Percentiles rank a stretch among this genome's conserved stretches.
These are phyloP conservation scores for Trichosporon coremiiforme DNA, from an alignment of 1,284 basidiomycete species.

Conservation along the genomic window DNA sequence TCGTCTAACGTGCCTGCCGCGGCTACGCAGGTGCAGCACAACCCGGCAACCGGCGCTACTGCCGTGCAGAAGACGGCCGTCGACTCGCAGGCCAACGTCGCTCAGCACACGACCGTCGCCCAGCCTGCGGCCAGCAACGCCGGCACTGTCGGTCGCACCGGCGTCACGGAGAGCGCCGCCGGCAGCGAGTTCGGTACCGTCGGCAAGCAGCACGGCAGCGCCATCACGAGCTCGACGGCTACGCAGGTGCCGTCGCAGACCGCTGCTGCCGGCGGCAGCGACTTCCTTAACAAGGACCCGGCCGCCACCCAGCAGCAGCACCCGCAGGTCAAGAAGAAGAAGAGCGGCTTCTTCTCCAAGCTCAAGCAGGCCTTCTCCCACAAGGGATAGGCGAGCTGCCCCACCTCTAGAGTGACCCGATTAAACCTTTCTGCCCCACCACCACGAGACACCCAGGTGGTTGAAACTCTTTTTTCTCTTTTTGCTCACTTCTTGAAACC, in stretches of 20 bases:
- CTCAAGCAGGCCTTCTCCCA: constrained; percentile 25
- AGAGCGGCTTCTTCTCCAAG: constrained; percentile 40
- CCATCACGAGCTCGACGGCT: constrained; percentile 3
- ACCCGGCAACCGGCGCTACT: background rate
- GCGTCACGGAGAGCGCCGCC: too few relatives aligned
- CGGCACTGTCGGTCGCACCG: too few relatives aligned
- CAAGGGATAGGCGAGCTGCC: constrained; percentile 26
- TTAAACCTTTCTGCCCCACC: too few relatives aligned
- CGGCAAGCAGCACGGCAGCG: constrained; percentile 6
- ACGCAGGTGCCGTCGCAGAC: background rate
- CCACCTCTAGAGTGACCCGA: too few relatives aligned
- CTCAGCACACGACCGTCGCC: background rate
- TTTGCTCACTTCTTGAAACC: constrained; percentile 4
- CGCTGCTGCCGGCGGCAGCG: background rate
- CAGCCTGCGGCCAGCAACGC: background rate
- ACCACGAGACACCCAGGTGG: too few relatives aligned
- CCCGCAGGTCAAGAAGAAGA: constrained; percentile 33
- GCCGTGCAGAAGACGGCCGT: constrained; percentile 1
- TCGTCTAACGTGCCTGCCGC: background rate
- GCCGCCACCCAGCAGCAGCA: constrained; percentile 10
- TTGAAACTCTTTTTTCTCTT: background rate
- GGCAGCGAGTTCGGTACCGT: background rate
- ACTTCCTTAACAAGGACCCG: constrained; percentile 16
- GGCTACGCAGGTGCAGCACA: background rate
- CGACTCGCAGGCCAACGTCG: background rate